Evolutionary conservation across 2,329 filamentous ascomycete species (phyloP), one percentile per base, ranked within the genome.

Genomic region (Phialophora macrospora): DNA sequence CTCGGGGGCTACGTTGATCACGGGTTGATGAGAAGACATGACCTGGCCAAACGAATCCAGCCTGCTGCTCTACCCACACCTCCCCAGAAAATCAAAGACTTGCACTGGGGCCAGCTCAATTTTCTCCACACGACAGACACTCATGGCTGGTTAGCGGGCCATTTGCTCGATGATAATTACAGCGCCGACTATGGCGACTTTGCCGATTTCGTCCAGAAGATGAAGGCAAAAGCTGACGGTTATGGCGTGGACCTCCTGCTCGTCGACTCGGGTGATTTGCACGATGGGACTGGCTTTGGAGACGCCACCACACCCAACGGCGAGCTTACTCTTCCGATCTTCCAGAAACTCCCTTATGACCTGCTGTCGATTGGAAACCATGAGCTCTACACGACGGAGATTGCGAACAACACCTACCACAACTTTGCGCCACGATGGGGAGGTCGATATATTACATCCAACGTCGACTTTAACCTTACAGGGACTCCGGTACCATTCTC

Each of bases 101-200:
- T 88, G 7, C 83, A 85, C 79, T 88, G 86, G 87, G 86, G 86
- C 2, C 84, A 88, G 73, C 75, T 88, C 70, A 88, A 88, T 71
- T 85, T 85, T 62, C 66, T 88, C 67, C 93, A 96, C 75, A 98
- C 94, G 0, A 97, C 95, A 52, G 91, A 97, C 76, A 95, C 91
- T 4, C 94, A 98, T 79, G 94, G 95, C 72, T 99, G 95, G 95
- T 88, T 95, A 74, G 92, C 88, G 8, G 95, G 95, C 0, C 95
- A 98, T 82, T 80, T 98, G 5, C 90, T 93, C 81, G 95, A 99
- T 89, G 84, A 92, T 3, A 93, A 94, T 66, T 99, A 95, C 78
- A 85, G 86, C 48, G 87, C 86, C 1, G 87, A 89, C 72, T 89
- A 86, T 85, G 87, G 87, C 26, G 87, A 89, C 73, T 88, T 84